phyloP scores from a whole-genome alignment of 129 eudicot genomes.

The Daucus carota region DH1_v3.0 NC_030386.2:40394001-40394500 shows the following conservation, averaged over 20 bases:
- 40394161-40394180: background rate
- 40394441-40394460: background rate
- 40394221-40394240: conserved; percentile 5
- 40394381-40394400: too few relatives aligned
- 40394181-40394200: conserved; percentile 62
- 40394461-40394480: background rate
- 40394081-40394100: conserved; percentile 75
- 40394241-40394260: conserved; percentile 36
- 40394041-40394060: conserved; percentile 61
- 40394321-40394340: background rate
- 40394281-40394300: conserved; percentile 87
- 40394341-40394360: background rate
- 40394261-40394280: conserved; percentile 70
- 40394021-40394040: conserved; percentile 46
- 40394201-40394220: conserved; percentile 31
- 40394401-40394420: too few relatives aligned
- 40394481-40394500: conserved; percentile 18
- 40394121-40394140: conserved; percentile 12
- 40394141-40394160: background rate
- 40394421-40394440: background rate
- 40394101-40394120: conserved; percentile 66
- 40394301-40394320: background rate
- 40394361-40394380: background rate
- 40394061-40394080: conserved; percentile 27
- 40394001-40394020: too few relatives aligned